These are phyloP conservation scores for Penicillium nordicum DNA, from an alignment of 2,329 filamentous ascomycete genomes.

Conservation along the genomic window DNA sequence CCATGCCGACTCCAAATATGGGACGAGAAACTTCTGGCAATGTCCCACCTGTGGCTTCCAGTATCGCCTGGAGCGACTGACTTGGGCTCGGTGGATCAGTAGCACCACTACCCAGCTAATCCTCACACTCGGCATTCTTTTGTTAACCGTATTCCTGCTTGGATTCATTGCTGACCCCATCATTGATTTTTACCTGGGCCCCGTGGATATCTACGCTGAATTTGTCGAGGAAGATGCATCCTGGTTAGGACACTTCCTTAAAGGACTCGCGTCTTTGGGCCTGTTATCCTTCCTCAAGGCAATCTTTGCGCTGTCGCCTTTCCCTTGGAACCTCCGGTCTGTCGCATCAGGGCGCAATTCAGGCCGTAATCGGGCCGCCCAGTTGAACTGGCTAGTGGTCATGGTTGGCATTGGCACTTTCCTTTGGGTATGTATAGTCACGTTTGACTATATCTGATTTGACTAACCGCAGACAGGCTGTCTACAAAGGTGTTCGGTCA, in stretches of 20 bases:
- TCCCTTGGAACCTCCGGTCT: slow-evolving; percentile 68
- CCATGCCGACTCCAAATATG: slow-evolving; percentile 63
- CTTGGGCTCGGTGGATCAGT: slow-evolving; percentile 67
- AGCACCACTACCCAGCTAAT: slow-evolving; percentile 64
- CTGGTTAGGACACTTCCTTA: slow-evolving; percentile 82
- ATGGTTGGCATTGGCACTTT: slow-evolving; percentile 77
- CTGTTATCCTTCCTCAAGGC: slow-evolving; percentile 81
- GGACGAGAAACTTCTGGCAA: slow-evolving; percentile 71
- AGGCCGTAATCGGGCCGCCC: slow-evolving; percentile 73
- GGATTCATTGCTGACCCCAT: slow-evolving; percentile 93
- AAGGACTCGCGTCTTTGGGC: slow-evolving; percentile 86
- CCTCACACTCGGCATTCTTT: slow-evolving; percentile 69
- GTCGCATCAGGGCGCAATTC: slow-evolving; percentile 55
- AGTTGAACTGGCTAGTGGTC: slow-evolving; percentile 75
- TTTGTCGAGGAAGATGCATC: slow-evolving; percentile 51
- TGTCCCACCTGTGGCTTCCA: slow-evolving; percentile 84
- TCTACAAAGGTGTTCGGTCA: slow-evolving; percentile 76
- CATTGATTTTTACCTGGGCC: slow-evolving; percentile 82
- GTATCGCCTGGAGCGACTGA: slow-evolving; percentile 74
- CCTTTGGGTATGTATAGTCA: slow-evolving; percentile 59
- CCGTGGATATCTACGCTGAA: slow-evolving; percentile 57
- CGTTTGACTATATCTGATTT: neutral
- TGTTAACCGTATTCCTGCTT: slow-evolving; percentile 71
- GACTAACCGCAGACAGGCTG: slow-evolving; percentile 52
- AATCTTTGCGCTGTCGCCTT: slow-evolving; percentile 69